Evolutionary conservation across 352 stramenopile species (phyloP).

Genomic region (Aphanomyces astaci): DNA sequence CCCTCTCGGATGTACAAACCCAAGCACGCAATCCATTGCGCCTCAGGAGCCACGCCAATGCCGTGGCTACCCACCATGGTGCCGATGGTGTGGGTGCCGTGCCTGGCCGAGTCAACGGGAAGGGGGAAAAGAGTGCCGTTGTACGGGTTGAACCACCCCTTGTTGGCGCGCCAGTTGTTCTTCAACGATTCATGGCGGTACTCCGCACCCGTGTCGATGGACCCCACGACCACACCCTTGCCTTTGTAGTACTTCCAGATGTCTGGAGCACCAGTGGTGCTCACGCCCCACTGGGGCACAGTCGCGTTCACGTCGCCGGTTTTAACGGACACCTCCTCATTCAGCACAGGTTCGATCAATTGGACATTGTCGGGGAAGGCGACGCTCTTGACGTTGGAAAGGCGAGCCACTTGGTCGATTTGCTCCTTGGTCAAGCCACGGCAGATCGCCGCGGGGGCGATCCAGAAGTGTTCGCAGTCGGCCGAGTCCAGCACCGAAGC

Average conservation of each 20-base stretch:
- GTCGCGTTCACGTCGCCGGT: not conserved
- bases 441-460: not conserved
- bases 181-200: slow-evolving; percentile 18
- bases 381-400: not conserved
- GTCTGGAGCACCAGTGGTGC: slow-evolving; percentile 7
- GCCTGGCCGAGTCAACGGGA: slow-evolving; percentile 32
- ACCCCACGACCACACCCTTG: slow-evolving; percentile 23
- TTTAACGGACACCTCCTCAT: not conserved
- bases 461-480: not conserved
- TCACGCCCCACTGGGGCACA: slow-evolving; percentile 17
- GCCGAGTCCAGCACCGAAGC: not conserved
- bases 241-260: slow-evolving; percentile 21
- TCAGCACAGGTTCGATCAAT: not conserved
- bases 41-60: slow-evolving; percentile 28
- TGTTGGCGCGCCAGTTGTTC: slow-evolving; percentile 29
- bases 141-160: slow-evolving; percentile 47
- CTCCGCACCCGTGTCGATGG: slow-evolving; percentile 24
- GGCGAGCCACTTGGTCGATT: not conserved
- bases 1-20: slow-evolving; percentile 24
- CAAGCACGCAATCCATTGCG: slow-evolving; percentile 33
- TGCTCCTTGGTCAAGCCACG: not conserved
- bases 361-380: not conserved
- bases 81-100: slow-evolving; percentile 35
- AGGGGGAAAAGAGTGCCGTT: slow-evolving; percentile 24
- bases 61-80: slow-evolving; percentile 29